Conservation (phyloP, 1,284 basidiomycete genomes). For the Sporisorium sorghi region DNA sequence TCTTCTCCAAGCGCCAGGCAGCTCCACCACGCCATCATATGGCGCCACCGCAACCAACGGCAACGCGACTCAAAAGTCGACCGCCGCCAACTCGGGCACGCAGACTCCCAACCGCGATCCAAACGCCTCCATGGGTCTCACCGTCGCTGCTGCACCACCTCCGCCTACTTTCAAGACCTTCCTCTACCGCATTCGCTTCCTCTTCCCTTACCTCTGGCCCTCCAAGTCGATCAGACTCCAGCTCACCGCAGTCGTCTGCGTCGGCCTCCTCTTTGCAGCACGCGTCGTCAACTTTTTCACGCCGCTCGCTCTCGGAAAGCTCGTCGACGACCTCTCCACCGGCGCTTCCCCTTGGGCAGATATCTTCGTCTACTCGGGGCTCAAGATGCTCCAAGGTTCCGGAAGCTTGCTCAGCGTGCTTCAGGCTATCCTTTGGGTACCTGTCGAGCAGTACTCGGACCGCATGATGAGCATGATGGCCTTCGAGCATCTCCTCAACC, state of each 20-base stretch:
- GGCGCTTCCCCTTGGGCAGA: constrained; percentile 56
- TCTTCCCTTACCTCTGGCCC: constrained; percentile 86
- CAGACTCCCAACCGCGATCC: constrained; percentile 45
- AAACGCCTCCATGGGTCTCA: constrained; percentile 62
- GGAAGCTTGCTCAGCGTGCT: constrained; percentile 66
- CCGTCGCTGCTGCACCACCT: constrained; percentile 55
- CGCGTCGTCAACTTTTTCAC: constrained; percentile 80
- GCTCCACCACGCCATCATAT: constrained; percentile 27
- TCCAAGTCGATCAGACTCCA: constrained; percentile 77
- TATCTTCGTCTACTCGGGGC: constrained; percentile 65
- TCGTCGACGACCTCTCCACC: constrained; percentile 73
- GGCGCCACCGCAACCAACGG: constrained; percentile 33
- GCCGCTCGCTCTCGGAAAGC: constrained; percentile 79
- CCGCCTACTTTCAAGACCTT: constrained; percentile 62
- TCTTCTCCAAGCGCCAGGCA: constrained; percentile 31
- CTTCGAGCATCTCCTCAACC: constrained; percentile 69
- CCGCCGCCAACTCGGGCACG: constrained; percentile 26
- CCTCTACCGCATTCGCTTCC: constrained; percentile 72
- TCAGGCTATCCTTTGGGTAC: constrained; percentile 74
- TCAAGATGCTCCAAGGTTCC: constrained; percentile 70
- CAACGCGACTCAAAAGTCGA: constrained; percentile 15
- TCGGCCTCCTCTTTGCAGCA: constrained; percentile 78
- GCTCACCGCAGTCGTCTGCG: constrained; percentile 77
- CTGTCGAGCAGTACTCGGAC: constrained; percentile 84
- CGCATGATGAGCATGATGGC: constrained; percentile 67